Base-by-base conservation (phyloP, 2,329 filamentous ascomycete species). In the Pseudogymnoascus sp. region DNA sequence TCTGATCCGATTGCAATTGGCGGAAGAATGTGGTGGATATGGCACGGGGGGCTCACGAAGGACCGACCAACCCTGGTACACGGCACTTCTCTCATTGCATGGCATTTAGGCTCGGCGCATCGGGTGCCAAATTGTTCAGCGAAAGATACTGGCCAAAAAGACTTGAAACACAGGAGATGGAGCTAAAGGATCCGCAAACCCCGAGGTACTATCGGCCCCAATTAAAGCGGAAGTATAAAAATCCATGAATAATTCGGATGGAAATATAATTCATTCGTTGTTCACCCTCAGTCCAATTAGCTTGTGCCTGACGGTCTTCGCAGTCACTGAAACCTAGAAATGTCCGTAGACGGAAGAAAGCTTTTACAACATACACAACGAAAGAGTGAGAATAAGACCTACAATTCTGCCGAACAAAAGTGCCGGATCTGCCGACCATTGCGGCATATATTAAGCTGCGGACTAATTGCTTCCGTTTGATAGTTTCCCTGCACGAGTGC, bases 221-320 rank as follows among this genome's bases (percentile, higher is more conserved):
- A 33, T 33, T 55, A 55, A 55, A 55, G 9, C 49, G 49, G 49
- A 55, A 55, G 25, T 55, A 33, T 55, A 55, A 33, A 52, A 33
- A 55, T 33, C 49, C 49, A 19, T 33, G 49, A 55, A 55, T 55
- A 33, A 55, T 55, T 52, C 3, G 5, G 19, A n/a, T 19, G 49
- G 33, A 55, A 55, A 19, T 55, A 55, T 55, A 33, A 19, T 33
- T 30, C n/a, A 8, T 2, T 19, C 7, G 19, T 55, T 33, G 5
- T 6, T 25, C 23, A 16, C 5, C 9, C 25, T 12, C 3, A 5
- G 4, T 25, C 3, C 12, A 45, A 45, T n/a, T 23, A 45, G 25
- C 49, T 12, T 30, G 45, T 33, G 8, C 45, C 9, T 30, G n/a
- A 19, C 9, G 2, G 8, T 11, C 9, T 52, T 30, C 25, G 25